phyloP scores from a whole-genome alignment of 192 early-diverging fungal genomes.

The Coemansia sp. region DNA sequence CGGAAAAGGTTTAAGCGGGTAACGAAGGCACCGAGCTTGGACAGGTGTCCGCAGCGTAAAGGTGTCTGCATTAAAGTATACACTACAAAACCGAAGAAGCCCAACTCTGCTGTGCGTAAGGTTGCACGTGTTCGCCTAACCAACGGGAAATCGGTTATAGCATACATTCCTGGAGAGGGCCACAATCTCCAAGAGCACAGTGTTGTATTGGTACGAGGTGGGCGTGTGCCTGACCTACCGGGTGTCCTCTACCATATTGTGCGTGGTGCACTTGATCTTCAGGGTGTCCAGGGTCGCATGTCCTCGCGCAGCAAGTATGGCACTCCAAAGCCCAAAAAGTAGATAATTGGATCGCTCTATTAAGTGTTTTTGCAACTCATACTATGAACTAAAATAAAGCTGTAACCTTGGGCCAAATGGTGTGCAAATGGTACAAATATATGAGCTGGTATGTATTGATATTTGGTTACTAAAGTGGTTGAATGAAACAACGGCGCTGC shows the following conservation, averaged over 20 bases:
- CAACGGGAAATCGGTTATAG: conserved; percentile 88
- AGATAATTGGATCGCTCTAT: conserved; percentile 1
- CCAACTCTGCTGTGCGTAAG: conserved; percentile 96
- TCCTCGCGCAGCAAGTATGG: conserved; percentile 92
- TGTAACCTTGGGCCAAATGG: neutral
- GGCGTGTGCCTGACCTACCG: conserved; percentile 95
- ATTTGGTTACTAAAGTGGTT: neutral
- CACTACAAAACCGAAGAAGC: conserved; percentile 96
- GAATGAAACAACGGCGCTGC: neutral
- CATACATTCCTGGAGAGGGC: conserved; percentile 98
- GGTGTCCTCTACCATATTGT: conserved; percentile 95
- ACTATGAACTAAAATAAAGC: neutral
- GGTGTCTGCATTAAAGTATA: conserved; percentile 96
- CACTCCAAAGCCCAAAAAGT: conserved; percentile 71
- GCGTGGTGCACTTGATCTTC: conserved; percentile 90
- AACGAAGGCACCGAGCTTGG: conserved; percentile 80
- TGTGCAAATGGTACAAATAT: no score
- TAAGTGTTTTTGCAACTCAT: neutral
- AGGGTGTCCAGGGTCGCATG: conserved; percentile 84
- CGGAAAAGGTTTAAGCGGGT: conserved; percentile 69
- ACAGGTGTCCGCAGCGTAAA: conserved; percentile 83
- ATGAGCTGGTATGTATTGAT: neutral
- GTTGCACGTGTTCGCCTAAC: conserved; percentile 89
- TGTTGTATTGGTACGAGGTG: conserved; percentile 92
- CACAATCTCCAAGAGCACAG: conserved; percentile 98